These are phyloP conservation scores for Sporothrix sp. DNA, from an alignment of 2,329 filamentous ascomycete genomes.

Conservation along the genomic window DNA sequence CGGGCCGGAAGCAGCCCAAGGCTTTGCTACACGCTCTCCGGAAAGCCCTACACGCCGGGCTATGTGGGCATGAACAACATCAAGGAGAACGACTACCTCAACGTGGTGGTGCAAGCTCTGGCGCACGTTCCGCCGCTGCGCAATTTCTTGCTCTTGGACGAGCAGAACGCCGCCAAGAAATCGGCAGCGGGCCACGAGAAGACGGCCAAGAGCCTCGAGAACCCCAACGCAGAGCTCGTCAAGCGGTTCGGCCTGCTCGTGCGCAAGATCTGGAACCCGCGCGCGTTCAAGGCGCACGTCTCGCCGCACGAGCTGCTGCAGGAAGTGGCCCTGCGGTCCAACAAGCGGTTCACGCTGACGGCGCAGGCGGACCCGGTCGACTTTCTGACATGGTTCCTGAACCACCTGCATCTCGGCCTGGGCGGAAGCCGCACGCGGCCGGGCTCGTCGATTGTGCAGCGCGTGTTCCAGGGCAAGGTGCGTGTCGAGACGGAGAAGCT, in stretches of 20 bases:
- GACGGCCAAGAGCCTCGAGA: no score
- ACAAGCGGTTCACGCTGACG: slow-evolving; percentile 85
- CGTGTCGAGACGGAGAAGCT: slow-evolving; percentile 73
- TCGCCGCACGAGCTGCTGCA: slow-evolving; percentile 95
- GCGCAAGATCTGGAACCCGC: slow-evolving; percentile 95
- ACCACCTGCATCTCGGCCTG: slow-evolving; percentile 84
- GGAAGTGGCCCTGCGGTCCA: slow-evolving; percentile 81
- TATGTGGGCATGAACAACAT: slow-evolving; percentile 99
- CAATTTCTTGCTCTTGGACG: slow-evolving; percentile 84
- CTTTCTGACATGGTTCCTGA: slow-evolving; percentile 94
- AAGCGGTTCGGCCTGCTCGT: slow-evolving; percentile 82
- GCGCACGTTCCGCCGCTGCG: slow-evolving; percentile 82
- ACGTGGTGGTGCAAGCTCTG: slow-evolving; percentile 85
- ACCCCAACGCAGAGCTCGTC: slow-evolving; percentile 64
- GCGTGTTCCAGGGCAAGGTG: slow-evolving; percentile 85
- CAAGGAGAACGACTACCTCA: slow-evolving; percentile 98
- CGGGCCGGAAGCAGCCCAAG: slow-evolving; percentile 24
- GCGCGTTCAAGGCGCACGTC: slow-evolving; percentile 92
- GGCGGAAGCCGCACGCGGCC: slow-evolving; percentile 84
- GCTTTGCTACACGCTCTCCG: slow-evolving; percentile 65
- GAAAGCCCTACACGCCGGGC: slow-evolving; percentile 81
- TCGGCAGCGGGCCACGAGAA: no score
- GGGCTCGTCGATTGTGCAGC: slow-evolving; percentile 76
- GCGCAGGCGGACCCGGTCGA: slow-evolving; percentile 91
- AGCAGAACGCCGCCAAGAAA: slow-evolving; percentile 28